Conservation (phyloP, 257 asterid species). For the Gentiana dahurica region DNA sequence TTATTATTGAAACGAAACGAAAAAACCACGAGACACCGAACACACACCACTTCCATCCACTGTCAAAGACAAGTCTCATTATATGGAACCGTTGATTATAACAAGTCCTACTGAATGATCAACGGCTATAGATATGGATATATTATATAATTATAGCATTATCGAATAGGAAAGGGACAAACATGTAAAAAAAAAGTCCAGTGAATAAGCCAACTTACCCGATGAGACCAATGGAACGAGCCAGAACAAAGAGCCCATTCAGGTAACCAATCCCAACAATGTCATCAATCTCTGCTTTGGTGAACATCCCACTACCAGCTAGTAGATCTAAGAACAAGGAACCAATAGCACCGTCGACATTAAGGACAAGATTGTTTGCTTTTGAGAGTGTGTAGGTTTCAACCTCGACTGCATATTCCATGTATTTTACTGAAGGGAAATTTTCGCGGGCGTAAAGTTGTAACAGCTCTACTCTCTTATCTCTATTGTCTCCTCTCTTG, state of each 20-base stretch:
- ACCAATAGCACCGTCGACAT: constrained; percentile 98
- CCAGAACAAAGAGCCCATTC: constrained; percentile 93
- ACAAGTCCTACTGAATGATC: background rate
- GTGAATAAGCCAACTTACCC: constrained; percentile 49
- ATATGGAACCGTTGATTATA: background rate
- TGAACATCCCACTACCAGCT: constrained; percentile 99
- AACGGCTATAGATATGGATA: background rate
- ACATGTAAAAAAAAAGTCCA: background rate
- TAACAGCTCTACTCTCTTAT: constrained; percentile 87
- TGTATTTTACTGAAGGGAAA: constrained; percentile 92
- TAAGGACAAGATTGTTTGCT: constrained; percentile 92
- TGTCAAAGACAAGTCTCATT: too few species aligned
- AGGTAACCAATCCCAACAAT: constrained; percentile 88
- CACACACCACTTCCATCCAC: too few species aligned
- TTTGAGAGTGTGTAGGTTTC: constrained; percentile 91
- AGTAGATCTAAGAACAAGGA: constrained; percentile 97
- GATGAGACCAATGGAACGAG: constrained; percentile 98
- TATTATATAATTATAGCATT: background rate
- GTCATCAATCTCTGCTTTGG: constrained; percentile 90
- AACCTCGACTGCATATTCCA: constrained; percentile 98
- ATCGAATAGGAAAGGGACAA: background rate
- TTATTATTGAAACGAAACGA: too few species aligned
- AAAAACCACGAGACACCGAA: too few species aligned
- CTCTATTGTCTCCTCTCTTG: constrained; percentile 99
- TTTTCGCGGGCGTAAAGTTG: constrained; percentile 78